Evolutionary conservation across 495 filamentous ascomycete genomes (phyloP), one percentile per base, ranked within the genome.

Genomic region (Neurospora hispaniola): DNA sequence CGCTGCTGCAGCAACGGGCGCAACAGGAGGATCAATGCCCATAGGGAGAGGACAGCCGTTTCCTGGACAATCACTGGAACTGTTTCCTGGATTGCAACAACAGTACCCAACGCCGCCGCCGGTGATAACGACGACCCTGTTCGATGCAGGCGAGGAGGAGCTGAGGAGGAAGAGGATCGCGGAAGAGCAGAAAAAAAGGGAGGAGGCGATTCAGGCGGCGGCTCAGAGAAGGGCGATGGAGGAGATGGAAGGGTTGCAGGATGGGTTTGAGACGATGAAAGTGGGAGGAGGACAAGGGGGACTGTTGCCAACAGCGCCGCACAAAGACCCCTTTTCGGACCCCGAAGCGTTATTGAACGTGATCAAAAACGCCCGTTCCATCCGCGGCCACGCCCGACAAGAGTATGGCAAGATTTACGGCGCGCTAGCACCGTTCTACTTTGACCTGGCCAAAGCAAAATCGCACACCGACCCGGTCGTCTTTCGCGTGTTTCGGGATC

Each of bases 361-460:
- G 5, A 80, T 99, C 72, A 86, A 87, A 71, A 87, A 85, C 43
- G 89, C 89, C 6, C 89, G 85, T 73, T 97, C 94, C n/a, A 86
- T 96, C 48, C 86, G 96, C 16, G 96, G 96, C 14, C 86, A 91
- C 79, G 96, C 96, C 23, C 86, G 94, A 71, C 89, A 94, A 77
- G 94, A 98, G 81, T 98, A 94, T 80, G 96, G 91, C 31, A 94
- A 90, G 79, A 88, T 98, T 40, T 97, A 98, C 82, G 90, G 90
- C 20, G 93, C 93, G 12, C 83, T 98, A 74, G 92, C 90, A 48
- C 94, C 93, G 11, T 93, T 96, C 76, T 98, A 98, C 81, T 86
- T 90, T 69, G 93, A 98, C 77, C 89, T 98, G 59, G 89, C 85
- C 5, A 84, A 83, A 72, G 89, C 90, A 18, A 90, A 87, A 75